Conservation (phyloP, 2,329 filamentous ascomycete species). For the Colletotrichum euphorbiae region DNA sequence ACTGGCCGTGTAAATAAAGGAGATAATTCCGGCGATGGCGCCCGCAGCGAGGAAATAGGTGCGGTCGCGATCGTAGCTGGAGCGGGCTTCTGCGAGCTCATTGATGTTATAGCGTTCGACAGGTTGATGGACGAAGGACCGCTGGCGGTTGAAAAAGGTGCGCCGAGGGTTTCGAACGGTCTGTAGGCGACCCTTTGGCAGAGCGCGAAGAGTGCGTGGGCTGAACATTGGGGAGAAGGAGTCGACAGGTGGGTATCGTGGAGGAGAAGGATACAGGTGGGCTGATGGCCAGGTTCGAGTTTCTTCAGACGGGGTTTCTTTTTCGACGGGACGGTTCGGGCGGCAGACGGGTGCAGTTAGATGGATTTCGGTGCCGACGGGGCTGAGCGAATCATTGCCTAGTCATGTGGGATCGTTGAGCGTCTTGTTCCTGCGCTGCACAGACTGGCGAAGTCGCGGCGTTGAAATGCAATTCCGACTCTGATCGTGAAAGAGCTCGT, state of each 20-base stretch:
- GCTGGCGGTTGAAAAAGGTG: constrained; percentile 49
- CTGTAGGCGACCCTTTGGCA: constrained; percentile 42
- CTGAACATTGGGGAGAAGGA: constrained; percentile 45
- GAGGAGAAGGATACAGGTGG: not conserved
- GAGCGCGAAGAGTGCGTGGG: constrained; percentile 43
- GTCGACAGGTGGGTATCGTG: not conserved
- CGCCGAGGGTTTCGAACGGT: constrained; percentile 45
- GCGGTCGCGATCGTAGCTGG: constrained; percentile 63
- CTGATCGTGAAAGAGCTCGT: constrained; percentile 25
- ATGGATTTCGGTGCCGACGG: constrained; percentile 33
- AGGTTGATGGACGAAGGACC: constrained; percentile 47
- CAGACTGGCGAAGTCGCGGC: constrained; percentile 29
- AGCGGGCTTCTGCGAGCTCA: constrained; percentile 58
- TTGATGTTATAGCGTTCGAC: constrained; percentile 63
- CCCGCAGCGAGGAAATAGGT: constrained; percentile 65
- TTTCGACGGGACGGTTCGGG: constrained; percentile 30
- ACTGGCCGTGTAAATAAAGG: constrained; percentile 63
- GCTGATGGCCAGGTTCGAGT: constrained; percentile 17
- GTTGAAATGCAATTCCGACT: constrained; percentile 7
- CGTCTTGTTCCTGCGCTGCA: constrained; percentile 20
- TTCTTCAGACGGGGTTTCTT: constrained; percentile 26
- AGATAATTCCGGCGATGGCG: constrained; percentile 60
- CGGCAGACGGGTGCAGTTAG: constrained; percentile 25
- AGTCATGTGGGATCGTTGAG: constrained; percentile 31
- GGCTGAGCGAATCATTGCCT: constrained; percentile 19